Evolutionary conservation across 106 monocot genomes (phyloP), one percentile per base, ranked within the genome.

Genomic region (Gastrodia elata): DNA sequence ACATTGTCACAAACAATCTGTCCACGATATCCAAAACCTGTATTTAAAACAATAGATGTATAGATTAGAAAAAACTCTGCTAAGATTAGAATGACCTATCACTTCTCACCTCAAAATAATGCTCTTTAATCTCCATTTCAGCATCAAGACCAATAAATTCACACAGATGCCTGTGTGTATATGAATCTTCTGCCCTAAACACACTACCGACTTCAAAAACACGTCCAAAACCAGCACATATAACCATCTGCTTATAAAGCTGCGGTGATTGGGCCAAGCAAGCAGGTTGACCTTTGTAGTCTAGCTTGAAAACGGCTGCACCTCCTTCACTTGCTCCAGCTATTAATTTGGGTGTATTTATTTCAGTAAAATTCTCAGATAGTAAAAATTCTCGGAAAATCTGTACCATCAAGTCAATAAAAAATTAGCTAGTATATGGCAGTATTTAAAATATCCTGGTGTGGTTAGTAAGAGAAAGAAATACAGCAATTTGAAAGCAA

Each of bases 231-330:
- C 87, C 89, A 68, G 87, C 92, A 74, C 85, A 89, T 34, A 96
- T 87, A 18, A 79, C 92, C 84, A 90, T 96, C 71, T 96, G 95
- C 69, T 96, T 96, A 28, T 84, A 77, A 43, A 92, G 82, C 75
- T 96, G 95, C 59, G 95, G 95, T 40, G 91, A 92, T 35, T 96
- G 95, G 28, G 95, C 92, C 72, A 96, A 76, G 71, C 91, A 96
- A 10, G 95, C 95, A 72, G 91, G 80, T 71, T 92, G 91, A 8
- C 91, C 91, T 65, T 89, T 89, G 84, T 96, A 96, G 55, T 89
- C 83, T 39, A 96, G 75, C 74, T 83, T 89, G 77, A 96, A 96
- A 43, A 96, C 95, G 79, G 95, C 83, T 11, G 95, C 77, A 70
- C 95, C 95, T 58, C 95, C 91, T 87, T 96, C 95, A 77, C 91